Evolutionary conservation across 345 rosid species (phyloP), one percentile per base, ranked within the genome.

Genomic region (Salix brachista): DNA sequence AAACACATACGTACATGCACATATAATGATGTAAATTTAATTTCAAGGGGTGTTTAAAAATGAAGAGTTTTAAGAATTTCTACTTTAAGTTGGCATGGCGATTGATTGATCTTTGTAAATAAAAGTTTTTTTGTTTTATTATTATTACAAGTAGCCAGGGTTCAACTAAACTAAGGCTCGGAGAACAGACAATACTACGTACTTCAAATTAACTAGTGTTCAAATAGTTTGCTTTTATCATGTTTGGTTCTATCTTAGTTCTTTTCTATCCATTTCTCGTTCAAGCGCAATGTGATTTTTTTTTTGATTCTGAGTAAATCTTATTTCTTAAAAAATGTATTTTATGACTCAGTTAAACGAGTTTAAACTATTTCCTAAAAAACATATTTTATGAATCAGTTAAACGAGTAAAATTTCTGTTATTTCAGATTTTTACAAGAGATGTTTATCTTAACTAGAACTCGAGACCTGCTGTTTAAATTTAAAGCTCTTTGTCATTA

Each of bases 341-440:
- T 30, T 30, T 30, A 0, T 30, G 32, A 0, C 0, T 0, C 3
- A 30, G 0, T 30, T 30, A 30, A 30, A 30, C 32, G 3, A 30
- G 32, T 30, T n/a, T n/a, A n/a, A n/a, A n/a, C n/a, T 30, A 30
- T 30, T 30, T 3, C 3, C 0, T 30, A 0, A 30, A 30, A 30
- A 30, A 1, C 3, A 2, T 30, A 30, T 30, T 30, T 30, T 30
- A 0, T 30, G 32, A 0, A 0, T 0, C 3, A 30, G 0, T 30
- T 30, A 30, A 30, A 30, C 32, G 3, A 30, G 32, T 30, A 30
- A 30, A 30, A 30, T 2, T 30, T 2, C 0, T 30, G 32, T 2
- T 30, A 30, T 30, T 0, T 0, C 32, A 2, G 32, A 30, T 3
- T 30, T 0, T 30, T 30, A 30, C 0, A 30, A 30, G 32, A 30